Conservation (phyloP, 352 stramenopile genomes). For the Elongisporangium undulatum region DNA sequence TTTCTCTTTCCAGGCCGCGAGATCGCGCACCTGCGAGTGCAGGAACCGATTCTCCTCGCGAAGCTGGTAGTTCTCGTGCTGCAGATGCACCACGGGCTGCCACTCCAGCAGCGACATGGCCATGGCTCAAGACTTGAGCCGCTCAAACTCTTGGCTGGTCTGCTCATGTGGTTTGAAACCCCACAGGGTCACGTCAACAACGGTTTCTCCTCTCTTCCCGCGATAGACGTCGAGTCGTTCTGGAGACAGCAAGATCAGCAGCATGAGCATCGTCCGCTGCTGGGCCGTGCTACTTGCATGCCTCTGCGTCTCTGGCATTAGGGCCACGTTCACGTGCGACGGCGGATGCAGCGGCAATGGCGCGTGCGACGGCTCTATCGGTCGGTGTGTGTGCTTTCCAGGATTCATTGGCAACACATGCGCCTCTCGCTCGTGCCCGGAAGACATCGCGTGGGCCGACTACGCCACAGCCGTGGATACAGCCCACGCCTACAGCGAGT, state of each 20-base stretch:
- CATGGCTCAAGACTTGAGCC: no score
- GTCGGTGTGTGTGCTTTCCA: slow-evolving; percentile 78
- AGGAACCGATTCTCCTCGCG: slow-evolving; percentile 50
- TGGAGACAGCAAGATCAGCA: no score
- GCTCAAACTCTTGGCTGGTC: no score
- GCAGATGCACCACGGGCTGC: slow-evolving; percentile 49
- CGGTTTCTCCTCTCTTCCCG: background rate
- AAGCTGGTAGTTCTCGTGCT: slow-evolving; percentile 64
- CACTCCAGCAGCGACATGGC: slow-evolving; percentile 31
- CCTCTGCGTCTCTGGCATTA: background rate
- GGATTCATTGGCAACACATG: slow-evolving; percentile 71
- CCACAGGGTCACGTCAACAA: background rate
- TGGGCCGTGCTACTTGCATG: background rate
- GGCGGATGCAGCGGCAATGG: slow-evolving; percentile 85
- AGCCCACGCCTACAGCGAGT: slow-evolving; percentile 82
- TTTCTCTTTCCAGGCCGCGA: slow-evolving; percentile 61
- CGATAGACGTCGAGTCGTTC: background rate
- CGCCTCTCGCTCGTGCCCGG: slow-evolving; percentile 42
- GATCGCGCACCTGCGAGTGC: slow-evolving; percentile 42
- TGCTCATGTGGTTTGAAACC: background rate
- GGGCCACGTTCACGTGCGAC: slow-evolving; percentile 37
- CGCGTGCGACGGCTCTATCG: slow-evolving; percentile 40
- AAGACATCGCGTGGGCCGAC: slow-evolving; percentile 54
- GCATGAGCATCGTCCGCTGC: background rate
- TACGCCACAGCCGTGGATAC: slow-evolving; percentile 42